Conservation (phyloP, 192 early-diverging fungal species). For the Pecoramyces ruminantium region DNA sequence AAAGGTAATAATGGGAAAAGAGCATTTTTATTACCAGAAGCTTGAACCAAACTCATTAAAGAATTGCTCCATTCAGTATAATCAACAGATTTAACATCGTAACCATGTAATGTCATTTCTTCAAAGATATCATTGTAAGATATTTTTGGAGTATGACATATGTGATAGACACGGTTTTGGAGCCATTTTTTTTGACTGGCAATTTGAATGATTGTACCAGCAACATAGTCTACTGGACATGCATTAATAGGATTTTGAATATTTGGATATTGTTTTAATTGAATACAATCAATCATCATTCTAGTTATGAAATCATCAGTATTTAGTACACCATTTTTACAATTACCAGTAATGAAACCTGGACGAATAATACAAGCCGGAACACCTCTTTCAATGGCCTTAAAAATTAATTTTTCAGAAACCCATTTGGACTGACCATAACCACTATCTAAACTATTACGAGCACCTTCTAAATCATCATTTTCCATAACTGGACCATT, state of each 20-base stretch:
- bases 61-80: constrained; percentile 83
- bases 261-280: constrained; percentile 69
- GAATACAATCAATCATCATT: constrained; percentile 87
- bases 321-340: constrained; percentile 59
- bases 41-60: constrained; percentile 73
- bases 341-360: constrained; percentile 89
- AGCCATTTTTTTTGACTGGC: constrained; percentile 12
- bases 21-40: constrained; percentile 49
- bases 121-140: constrained; percentile 81
- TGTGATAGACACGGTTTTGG: constrained; percentile 52
- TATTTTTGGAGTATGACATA: constrained; percentile 42
- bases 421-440: constrained; percentile 99
- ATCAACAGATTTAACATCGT: constrained; percentile 47
- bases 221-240: constrained; percentile 93
- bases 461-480: constrained; percentile 78
- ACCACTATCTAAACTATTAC: constrained; percentile 59
- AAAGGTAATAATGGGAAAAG: constrained; percentile 93
- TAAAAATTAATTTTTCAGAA: constrained; percentile 81
- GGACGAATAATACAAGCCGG: constrained; percentile 85
- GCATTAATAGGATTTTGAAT: constrained; percentile 91
- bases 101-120: constrained; percentile 54
- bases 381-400: constrained; percentile 61
- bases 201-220: constrained; percentile 55
- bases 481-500: constrained; percentile 47
- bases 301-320: constrained; percentile 98